phyloP scores from a whole-genome alignment of 139 green algal species.

The Monoraphidium neglectum region DNA sequence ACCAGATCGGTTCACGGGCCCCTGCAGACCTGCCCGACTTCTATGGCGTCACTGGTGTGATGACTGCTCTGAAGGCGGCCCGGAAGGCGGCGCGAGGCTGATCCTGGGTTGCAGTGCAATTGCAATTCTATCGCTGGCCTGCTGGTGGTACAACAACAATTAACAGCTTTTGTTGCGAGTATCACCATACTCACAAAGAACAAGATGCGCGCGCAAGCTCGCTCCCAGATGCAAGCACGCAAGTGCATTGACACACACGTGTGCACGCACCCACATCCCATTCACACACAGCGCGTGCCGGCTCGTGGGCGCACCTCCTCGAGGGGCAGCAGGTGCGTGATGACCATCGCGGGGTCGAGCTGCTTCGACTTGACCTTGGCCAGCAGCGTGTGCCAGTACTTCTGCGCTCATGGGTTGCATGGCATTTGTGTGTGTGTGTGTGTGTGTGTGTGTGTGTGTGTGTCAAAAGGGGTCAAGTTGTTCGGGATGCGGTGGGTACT shows the following conservation, averaged over 20 bases:
- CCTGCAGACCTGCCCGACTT: background rate
- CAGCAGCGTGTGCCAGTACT: slow-evolving; percentile 69
- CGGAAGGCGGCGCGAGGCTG: too few relatives aligned
- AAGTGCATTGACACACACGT: background rate
- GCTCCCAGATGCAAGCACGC: background rate
- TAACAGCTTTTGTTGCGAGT: background rate
- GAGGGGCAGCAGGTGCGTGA: slow-evolving; percentile 73
- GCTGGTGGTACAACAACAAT: too few relatives aligned
- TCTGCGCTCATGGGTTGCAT: slow-evolving; percentile 42
- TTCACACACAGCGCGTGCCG: background rate
- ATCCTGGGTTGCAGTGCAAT: too few relatives aligned
- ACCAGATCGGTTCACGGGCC: background rate
- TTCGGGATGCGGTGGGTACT: too few relatives aligned
- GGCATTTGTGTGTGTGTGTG: too few relatives aligned
- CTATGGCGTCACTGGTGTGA: background rate
- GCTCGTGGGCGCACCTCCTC: slow-evolving; percentile 32
- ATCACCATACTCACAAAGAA: background rate
- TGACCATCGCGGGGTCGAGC: slow-evolving; percentile 65
- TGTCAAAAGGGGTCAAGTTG: too few relatives aligned
- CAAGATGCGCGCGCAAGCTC: background rate
- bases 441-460: too few relatives aligned
- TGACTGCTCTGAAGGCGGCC: too few relatives aligned
- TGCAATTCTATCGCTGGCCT: too few relatives aligned
- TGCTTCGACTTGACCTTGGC: slow-evolving; percentile 19
- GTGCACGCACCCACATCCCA: background rate